Evolutionary conservation across 2,329 filamentous ascomycete species (phyloP).

Genomic region (Pseudogymnoascus sp.): DNA sequence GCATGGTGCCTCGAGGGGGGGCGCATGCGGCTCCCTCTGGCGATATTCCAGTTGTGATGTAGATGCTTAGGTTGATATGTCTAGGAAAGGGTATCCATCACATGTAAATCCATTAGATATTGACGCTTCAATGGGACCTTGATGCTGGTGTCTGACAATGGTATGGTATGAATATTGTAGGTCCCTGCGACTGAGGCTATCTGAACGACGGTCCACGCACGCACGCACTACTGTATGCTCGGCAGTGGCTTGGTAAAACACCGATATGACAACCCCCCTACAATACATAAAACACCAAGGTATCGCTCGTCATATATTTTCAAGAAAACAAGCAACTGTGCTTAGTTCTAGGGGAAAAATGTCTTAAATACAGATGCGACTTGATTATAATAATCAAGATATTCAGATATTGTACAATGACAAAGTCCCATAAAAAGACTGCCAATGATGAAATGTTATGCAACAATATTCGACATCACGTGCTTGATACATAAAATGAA

Average conservation of each 20-base stretch:
- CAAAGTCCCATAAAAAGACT: background rate
- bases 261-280: slow-evolving; percentile 6
- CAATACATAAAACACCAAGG: slow-evolving; percentile 8
- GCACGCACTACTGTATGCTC: slow-evolving; percentile 5
- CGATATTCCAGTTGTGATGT: background rate
- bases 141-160: slow-evolving; percentile 2
- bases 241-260: slow-evolving; percentile 6
- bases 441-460: background rate
- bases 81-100: background rate
- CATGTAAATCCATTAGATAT: slow-evolving; percentile 1
- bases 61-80: background rate
- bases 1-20: slow-evolving; percentile 20
- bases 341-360: background rate
- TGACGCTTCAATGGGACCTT: background rate
- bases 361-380: background rate
- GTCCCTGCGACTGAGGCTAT: background rate
- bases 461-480: background rate
- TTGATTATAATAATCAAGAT: background rate
- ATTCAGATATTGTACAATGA: background rate
- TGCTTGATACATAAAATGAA: background rate
- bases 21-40: background rate
- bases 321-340: background rate
- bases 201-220: slow-evolving; percentile 1
- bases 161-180: background rate
- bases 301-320: background rate